Conservation (phyloP, 2,329 filamentous ascomycete species). For the Colletotrichum spinosum region DNA sequence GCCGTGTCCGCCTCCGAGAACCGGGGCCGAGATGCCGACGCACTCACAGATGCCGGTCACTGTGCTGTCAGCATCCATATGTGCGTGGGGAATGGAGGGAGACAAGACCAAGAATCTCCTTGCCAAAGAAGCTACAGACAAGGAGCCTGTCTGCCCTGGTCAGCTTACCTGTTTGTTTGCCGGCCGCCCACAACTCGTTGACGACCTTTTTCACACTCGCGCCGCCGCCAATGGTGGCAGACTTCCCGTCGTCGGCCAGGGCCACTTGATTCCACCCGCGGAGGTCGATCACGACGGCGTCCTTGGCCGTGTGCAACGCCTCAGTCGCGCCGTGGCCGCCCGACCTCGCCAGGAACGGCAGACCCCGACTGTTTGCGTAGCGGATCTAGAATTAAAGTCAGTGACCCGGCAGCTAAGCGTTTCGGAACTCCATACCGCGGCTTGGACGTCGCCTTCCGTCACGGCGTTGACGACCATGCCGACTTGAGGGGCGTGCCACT, state of each 20-base stretch:
- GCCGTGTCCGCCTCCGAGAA: slow-evolving; percentile 38
- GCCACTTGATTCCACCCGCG: slow-evolving; percentile 35
- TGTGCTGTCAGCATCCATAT: neutral
- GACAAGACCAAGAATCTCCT: too few species aligned
- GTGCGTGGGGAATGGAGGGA: neutral
- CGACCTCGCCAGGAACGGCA: slow-evolving; percentile 31
- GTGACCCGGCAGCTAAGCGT: neutral
- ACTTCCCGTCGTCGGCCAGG: slow-evolving; percentile 24
- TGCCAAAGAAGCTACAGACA: too few species aligned
- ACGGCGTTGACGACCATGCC: slow-evolving; percentile 22
- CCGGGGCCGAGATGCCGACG: slow-evolving; percentile 40
- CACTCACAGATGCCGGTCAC: slow-evolving; percentile 43
- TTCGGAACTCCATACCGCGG: slow-evolving; percentile 4
- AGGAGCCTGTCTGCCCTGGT: too few species aligned
- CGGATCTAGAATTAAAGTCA: neutral
- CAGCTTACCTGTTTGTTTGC: slow-evolving; percentile 22
- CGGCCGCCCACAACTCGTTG: slow-evolving; percentile 9
- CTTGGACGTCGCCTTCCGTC: slow-evolving; percentile 25
- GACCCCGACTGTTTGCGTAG: slow-evolving; percentile 12
- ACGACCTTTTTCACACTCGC: slow-evolving; percentile 35
- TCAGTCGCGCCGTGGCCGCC: slow-evolving; percentile 38
- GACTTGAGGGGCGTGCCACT: slow-evolving; percentile 23
- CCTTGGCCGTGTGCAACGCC: slow-evolving; percentile 19
- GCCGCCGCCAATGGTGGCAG: slow-evolving; percentile 36
- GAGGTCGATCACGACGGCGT: slow-evolving; percentile 41